Percentiles rank a stretch among this genome's conserved stretches.
Conservation (phyloP, 2,329 filamentous ascomycete genomes). For the Beauveria caledonica region DNA sequence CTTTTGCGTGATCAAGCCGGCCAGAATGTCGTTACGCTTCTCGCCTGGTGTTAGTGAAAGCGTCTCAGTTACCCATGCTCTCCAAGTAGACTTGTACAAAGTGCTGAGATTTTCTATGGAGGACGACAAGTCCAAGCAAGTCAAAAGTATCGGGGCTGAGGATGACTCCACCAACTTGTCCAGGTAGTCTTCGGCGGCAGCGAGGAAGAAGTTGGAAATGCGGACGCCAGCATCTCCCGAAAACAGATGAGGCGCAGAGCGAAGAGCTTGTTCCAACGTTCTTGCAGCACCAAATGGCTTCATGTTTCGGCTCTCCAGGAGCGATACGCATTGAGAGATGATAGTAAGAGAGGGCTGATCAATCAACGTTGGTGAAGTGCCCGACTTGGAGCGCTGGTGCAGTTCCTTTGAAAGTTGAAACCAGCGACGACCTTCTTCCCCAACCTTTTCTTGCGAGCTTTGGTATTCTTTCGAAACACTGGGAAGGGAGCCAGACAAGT, state of each 20-base stretch:
- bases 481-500: constrained; percentile 67
- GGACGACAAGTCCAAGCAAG: constrained; percentile 52
- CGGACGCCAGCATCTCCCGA: constrained; percentile 21
- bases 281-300: constrained; percentile 49
- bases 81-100: constrained; percentile 37
- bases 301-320: constrained; percentile 43
- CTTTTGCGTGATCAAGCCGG: constrained; percentile 38
- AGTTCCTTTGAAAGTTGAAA: constrained; percentile 48
- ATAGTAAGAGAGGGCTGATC: constrained; percentile 22
- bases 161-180: constrained; percentile 56
- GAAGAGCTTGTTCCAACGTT: constrained; percentile 32
- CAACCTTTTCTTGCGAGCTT: constrained; percentile 61
- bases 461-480: constrained; percentile 73
- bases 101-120: constrained; percentile 29
- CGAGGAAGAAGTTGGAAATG: constrained; percentile 35
- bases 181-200: constrained; percentile 48
- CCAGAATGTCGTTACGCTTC: constrained; percentile 27
- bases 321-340: constrained; percentile 28
- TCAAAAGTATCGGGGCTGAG: constrained; percentile 58
- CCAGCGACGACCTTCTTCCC: constrained; percentile 59
- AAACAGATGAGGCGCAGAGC: constrained; percentile 35
- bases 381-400: constrained; percentile 21
- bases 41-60: constrained; percentile 23
- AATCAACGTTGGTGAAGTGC: constrained; percentile 22
- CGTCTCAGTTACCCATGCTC: constrained; percentile 33